Conservation (phyloP, 495 filamentous ascomycete genomes). For the Tuber calosporum region DNA sequence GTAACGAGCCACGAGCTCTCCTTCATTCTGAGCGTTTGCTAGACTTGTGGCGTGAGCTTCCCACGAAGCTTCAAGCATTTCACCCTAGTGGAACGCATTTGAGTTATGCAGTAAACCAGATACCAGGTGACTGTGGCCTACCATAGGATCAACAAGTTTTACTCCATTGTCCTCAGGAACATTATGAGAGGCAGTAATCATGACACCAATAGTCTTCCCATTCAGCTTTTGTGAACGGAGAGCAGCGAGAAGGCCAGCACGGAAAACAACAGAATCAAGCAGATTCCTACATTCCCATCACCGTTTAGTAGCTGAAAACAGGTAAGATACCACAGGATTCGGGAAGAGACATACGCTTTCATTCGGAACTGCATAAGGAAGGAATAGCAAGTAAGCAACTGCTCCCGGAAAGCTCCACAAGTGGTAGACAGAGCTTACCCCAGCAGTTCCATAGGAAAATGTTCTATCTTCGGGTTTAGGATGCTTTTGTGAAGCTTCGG, state of each 20-base stretch:
- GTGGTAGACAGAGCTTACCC: conserved; percentile 50
- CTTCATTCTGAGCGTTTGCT: conserved; percentile 71
- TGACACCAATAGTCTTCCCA: conserved; percentile 87
- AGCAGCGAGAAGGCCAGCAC: conserved; percentile 79
- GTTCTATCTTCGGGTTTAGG: conserved; percentile 59
- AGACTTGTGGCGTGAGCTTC: conserved; percentile 78
- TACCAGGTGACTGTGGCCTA: conserved; percentile 41
- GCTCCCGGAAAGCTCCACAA: conserved; percentile 18
- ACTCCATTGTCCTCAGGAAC: conserved; percentile 94
- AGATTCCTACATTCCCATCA: conserved; percentile 49
- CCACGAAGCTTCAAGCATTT: conserved; percentile 95
- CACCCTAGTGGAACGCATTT: conserved; percentile 52
- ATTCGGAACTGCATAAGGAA: conserved; percentile 58
- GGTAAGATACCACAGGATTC: conserved; percentile 40
- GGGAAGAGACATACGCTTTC: conserved; percentile 57
- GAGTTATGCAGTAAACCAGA: conserved; percentile 4
- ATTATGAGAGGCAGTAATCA: conserved; percentile 99
- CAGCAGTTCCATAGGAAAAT: conserved; percentile 93
- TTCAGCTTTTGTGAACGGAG: conserved; percentile 84
- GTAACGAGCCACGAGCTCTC: conserved; percentile 67
- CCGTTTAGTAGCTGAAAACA: conserved; percentile 20
- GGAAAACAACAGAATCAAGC: conserved; percentile 84
- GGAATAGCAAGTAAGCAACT: conserved; percentile 30
- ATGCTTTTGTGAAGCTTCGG: conserved; percentile 58
- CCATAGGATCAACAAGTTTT: conserved; percentile 95